Evolutionary conservation across 129 eudicot genomes (phyloP).

Genomic region (Saposhnikovia divaricata): DNA sequence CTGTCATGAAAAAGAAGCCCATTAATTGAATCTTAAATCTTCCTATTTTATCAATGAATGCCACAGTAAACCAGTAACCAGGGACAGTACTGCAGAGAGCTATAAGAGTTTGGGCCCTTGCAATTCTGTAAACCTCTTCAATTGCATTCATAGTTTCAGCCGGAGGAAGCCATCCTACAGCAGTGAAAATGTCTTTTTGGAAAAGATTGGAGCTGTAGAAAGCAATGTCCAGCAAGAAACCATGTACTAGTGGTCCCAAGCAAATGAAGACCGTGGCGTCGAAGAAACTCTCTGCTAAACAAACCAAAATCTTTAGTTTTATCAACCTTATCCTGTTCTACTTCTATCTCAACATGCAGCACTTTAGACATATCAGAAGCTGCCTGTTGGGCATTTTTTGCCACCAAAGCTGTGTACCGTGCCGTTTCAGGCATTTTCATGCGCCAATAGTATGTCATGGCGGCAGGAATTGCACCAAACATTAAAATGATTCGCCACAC

Average conservation of each 20-base stretch:
- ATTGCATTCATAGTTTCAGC: constrained; percentile 39
- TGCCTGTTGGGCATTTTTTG: constrained; percentile 28
- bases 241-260: constrained; percentile 35
- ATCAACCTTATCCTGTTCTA: constrained; percentile 18
- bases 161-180: constrained; percentile 38
- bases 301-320: constrained; percentile 12
- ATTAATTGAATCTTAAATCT: constrained; percentile 30
- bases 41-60: constrained; percentile 33
- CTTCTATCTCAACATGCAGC: constrained; percentile 20
- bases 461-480: constrained; percentile 37
- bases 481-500: constrained; percentile 34
- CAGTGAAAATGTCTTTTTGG: constrained; percentile 38
- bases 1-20: constrained; percentile 39
- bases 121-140: constrained; percentile 33
- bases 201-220: constrained; percentile 36
- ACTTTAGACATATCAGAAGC: constrained; percentile 36
- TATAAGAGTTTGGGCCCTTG: constrained; percentile 36
- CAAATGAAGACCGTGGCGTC: constrained; percentile 34
- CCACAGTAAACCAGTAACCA: constrained; percentile 42
- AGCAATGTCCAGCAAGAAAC: constrained; percentile 36
- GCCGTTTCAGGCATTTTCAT: constrained; percentile 39
- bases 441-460: constrained; percentile 28
- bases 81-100: constrained; percentile 48
- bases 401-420: constrained; percentile 34
- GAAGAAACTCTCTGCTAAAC: constrained; percentile 22